Evolutionary conservation across 495 filamentous ascomycete genomes (phyloP).

Genomic region (Acidomyces sp.): DNA sequence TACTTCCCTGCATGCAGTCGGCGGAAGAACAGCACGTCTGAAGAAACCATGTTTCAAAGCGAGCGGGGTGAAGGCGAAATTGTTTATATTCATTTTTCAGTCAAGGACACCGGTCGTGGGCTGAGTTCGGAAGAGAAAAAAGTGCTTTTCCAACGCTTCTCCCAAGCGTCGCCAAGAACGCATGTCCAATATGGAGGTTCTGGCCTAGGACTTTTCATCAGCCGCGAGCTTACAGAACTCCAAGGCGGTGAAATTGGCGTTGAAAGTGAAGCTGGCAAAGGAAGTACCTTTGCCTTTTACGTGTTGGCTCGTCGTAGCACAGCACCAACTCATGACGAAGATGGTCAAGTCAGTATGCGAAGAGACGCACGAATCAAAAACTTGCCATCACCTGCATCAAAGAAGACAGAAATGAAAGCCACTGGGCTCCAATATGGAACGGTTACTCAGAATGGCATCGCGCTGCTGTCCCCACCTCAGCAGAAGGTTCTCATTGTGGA

Average conservation of each 20-base stretch:
- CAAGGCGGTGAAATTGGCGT: conserved; percentile 81
- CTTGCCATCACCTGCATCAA: neutral
- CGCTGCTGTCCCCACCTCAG: neutral
- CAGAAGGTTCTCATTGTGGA: conserved; percentile 58
- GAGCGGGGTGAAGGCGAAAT: conserved; percentile 52
- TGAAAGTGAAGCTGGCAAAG: conserved; percentile 52
- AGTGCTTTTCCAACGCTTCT: conserved; percentile 67
- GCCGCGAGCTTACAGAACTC: conserved; percentile 59
- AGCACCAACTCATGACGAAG: conserved; percentile 20
- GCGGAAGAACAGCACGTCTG: conserved; percentile 34
- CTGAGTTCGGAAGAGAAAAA: conserved; percentile 60
- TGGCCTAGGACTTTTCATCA: conserved; percentile 74
- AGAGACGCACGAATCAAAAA: neutral
- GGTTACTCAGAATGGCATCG: neutral
- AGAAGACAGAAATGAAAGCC: conserved; percentile 3
- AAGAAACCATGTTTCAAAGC: conserved; percentile 57
- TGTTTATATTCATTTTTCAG: conserved; percentile 57
- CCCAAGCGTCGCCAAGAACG: conserved; percentile 63
- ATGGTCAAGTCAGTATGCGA: conserved; percentile 4
- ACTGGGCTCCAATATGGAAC: too few relatives aligned
- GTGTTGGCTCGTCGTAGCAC: conserved; percentile 44
- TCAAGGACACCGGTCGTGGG: conserved; percentile 68
- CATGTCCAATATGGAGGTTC: conserved; percentile 74
- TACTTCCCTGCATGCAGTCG: conserved; percentile 30
- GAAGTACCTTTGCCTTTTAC: conserved; percentile 80